phyloP scores from a whole-genome alignment of 306 rosid genomes.

The Medicago truncatula region DNA sequence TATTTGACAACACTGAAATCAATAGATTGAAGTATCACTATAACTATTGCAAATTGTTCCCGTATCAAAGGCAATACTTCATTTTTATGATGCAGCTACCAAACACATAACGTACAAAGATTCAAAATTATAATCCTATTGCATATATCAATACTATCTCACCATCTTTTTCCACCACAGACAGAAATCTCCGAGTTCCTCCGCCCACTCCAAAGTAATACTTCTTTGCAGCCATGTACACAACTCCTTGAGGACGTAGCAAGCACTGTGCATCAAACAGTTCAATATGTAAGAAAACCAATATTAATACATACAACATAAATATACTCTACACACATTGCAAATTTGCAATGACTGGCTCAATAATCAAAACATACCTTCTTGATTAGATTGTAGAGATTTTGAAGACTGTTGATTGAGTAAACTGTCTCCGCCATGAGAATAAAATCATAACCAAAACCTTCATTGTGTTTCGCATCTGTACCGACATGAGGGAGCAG shows the following conservation, averaged over 20 bases:
- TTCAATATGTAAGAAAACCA: conserved; percentile 35
- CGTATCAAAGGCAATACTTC: too few relatives aligned
- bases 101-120: conserved; percentile 1
- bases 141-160: conserved; percentile 45
- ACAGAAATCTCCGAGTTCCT: conserved; percentile 75
- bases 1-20: too few relatives aligned
- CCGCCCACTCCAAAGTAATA: conserved; percentile 98
- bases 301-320: conserved; percentile 1
- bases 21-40: too few relatives aligned
- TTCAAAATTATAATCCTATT: background rate
- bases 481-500: conserved; percentile 61
- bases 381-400: conserved; percentile 78
- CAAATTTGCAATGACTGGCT: background rate
- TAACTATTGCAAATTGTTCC: too few relatives aligned
- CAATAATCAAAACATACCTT: conserved; percentile 59
- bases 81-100: conserved; percentile 12
- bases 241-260: conserved; percentile 61
- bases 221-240: conserved; percentile 92
- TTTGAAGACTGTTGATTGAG: conserved; percentile 68
- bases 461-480: conserved; percentile 33
- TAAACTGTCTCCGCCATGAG: conserved; percentile 98
- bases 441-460: conserved; percentile 77
- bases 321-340: conserved; percentile 21
- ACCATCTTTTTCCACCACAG: conserved; percentile 85
- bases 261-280: conserved; percentile 37